These are phyloP conservation scores for Asterochloris erici DNA, from an alignment of 139 green algal genomes.

Conservation along the genomic window DNA sequence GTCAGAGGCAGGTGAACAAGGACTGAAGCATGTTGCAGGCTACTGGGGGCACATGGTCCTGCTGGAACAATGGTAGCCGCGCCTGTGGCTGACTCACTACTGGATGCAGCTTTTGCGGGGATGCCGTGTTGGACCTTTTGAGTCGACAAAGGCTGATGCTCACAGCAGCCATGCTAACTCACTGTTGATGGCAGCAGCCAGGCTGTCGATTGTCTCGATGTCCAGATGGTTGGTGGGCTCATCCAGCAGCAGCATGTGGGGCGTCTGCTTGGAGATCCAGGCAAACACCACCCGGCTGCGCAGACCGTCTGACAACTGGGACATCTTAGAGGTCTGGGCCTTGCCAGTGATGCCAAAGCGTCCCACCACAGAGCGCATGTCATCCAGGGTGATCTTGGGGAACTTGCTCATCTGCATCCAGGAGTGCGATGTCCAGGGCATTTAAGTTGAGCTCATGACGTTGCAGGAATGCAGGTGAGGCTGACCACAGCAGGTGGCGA, in stretches of 20 bases:
- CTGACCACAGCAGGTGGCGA: neutral
- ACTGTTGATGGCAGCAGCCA: conserved; percentile 88
- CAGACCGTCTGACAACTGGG: conserved; percentile 88
- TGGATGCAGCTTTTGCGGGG: no score
- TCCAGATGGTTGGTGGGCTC: conserved; percentile 92
- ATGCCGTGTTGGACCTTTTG: no score
- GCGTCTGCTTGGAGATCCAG: conserved; percentile 76
- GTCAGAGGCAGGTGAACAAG: no score
- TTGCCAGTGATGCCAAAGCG: conserved; percentile 77
- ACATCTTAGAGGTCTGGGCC: conserved; percentile 73
- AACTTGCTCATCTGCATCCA: conserved; percentile 50
- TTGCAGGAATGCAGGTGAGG: neutral
- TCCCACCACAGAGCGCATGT: conserved; percentile 64
- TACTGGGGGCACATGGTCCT: no score
- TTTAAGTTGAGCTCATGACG: neutral
- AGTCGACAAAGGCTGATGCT: neutral
- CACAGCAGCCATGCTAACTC: neutral
- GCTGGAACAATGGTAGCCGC: no score
- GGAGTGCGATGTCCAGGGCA: no score
- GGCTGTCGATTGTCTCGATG: conserved; percentile 94
- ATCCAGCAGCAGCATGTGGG: conserved; percentile 90
- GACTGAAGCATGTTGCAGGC: no score
- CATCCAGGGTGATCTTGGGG: conserved; percentile 42
- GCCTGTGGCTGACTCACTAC: no score
- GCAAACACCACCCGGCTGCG: conserved; percentile 89